phyloP scores from a whole-genome alignment of 148 eudicot genomes.

The Rhododendron griersonianum region DNA sequence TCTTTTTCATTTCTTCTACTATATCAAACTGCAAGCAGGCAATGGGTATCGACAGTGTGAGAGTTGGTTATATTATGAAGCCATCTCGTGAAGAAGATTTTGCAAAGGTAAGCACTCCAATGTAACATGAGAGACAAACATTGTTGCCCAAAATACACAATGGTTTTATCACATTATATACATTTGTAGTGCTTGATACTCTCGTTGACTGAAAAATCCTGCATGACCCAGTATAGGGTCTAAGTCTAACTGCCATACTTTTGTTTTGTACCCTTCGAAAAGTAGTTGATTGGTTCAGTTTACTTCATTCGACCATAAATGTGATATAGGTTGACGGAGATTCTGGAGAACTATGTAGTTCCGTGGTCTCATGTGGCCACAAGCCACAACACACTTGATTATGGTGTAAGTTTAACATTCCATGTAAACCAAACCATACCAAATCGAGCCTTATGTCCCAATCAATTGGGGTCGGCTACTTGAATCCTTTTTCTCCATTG shows the following conservation, averaged over 20 bases:
- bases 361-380: background rate
- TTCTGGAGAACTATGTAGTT: background rate
- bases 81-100: constrained; percentile 92
- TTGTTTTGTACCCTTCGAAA: background rate
- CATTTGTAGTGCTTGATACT: background rate
- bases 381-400: background rate
- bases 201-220: background rate
- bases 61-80: constrained; percentile 87
- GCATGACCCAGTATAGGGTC: background rate
- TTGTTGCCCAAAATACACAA: background rate
- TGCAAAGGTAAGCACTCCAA: constrained; percentile 63
- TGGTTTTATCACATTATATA: background rate
- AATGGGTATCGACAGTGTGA: constrained; percentile 30
- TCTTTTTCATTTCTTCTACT: background rate
- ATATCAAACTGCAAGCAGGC: constrained; percentile 33
- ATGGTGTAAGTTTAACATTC: background rate
- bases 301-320: background rate
- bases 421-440: background rate
- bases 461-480: too few species aligned
- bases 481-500: too few species aligned
- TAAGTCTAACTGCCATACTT: background rate
- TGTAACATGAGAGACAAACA: background rate
- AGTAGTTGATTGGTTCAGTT: background rate
- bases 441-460: too few species aligned
- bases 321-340: background rate